These are phyloP conservation scores for Alternaria triticimaculans DNA, from an alignment of 2,329 filamentous ascomycete species.

Conservation along the genomic window DNA sequence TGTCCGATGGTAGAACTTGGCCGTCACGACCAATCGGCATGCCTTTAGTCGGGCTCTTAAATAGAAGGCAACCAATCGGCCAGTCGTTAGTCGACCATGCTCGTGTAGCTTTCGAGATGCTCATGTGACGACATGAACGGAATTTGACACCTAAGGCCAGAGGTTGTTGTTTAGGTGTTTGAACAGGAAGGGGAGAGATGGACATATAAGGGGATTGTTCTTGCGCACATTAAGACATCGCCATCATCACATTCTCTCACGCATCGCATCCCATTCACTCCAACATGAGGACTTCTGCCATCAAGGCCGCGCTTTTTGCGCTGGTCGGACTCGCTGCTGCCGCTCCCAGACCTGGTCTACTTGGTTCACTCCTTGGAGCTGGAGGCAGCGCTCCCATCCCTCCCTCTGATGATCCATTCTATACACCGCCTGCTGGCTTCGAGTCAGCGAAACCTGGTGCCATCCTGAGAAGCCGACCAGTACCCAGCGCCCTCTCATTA, in stretches of 20 bases:
- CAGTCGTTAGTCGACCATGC: not conserved
- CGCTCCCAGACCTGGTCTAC: not conserved
- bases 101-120: not conserved
- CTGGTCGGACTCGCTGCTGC: not conserved
- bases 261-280: not conserved
- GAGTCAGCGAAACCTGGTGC: not conserved
- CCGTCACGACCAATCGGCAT: not conserved
- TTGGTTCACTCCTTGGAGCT: not conserved
- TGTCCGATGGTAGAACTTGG: not conserved
- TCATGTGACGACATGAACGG: not conserved
- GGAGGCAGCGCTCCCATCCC: not conserved
- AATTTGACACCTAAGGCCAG: not conserved
- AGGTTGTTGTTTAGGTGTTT: not conserved
- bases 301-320: not conserved
- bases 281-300: not conserved
- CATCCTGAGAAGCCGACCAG: not conserved
- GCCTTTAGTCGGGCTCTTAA: not conserved
- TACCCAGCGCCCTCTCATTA: not conserved
- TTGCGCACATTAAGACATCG: not conserved
- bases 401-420: not conserved
- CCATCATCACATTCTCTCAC: not conserved
- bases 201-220: not conserved
- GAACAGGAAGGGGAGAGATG: not conserved
- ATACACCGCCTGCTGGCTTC: not conserved
- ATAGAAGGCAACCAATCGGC: not conserved